These are phyloP conservation scores for Phoma sp. DNA, from an alignment of 2,329 filamentous ascomycete genomes.

Conservation along the genomic window DNA sequence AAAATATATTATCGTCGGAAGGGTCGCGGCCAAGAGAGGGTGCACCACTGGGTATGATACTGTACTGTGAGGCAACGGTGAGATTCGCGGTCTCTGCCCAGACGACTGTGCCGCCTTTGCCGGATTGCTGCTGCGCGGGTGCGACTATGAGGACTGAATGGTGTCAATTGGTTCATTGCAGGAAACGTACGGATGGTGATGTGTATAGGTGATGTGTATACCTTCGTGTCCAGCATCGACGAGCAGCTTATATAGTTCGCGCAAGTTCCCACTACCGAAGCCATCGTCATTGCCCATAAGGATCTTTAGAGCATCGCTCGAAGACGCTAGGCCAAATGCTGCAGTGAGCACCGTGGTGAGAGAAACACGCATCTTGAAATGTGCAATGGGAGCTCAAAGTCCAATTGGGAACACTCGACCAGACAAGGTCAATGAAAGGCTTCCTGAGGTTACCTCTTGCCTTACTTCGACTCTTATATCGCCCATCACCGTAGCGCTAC, in stretches of 20 bases:
- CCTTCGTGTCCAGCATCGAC: conserved; percentile 39
- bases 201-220: conserved; percentile 5
- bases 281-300: conserved; percentile 52
- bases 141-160: conserved; percentile 52
- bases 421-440: not conserved
- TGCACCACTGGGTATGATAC: conserved; percentile 56
- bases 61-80: conserved; percentile 53
- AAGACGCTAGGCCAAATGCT: conserved; percentile 26
- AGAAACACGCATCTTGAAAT: conserved; percentile 24
- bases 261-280: conserved; percentile 47
- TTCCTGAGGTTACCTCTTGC: not conserved
- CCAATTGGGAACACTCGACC: not conserved
- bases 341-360: conserved; percentile 23
- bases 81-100: conserved; percentile 56
- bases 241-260: conserved; percentile 43
- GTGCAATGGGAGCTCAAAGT: not conserved
- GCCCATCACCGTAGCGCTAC: not conserved
- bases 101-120: conserved; percentile 54
- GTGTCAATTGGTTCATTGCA: not conserved
- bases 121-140: conserved; percentile 54
- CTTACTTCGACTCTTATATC: not conserved
- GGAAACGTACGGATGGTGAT: not conserved
- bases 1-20: conserved; percentile 63
- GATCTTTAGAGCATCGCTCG: conserved; percentile 41
- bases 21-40: conserved; percentile 62